Percentiles rank a stretch among this genome's conserved stretches.
Evolutionary conservation across 257 asterid genomes (phyloP).

Genomic region (Catharanthus roseus): DNA sequence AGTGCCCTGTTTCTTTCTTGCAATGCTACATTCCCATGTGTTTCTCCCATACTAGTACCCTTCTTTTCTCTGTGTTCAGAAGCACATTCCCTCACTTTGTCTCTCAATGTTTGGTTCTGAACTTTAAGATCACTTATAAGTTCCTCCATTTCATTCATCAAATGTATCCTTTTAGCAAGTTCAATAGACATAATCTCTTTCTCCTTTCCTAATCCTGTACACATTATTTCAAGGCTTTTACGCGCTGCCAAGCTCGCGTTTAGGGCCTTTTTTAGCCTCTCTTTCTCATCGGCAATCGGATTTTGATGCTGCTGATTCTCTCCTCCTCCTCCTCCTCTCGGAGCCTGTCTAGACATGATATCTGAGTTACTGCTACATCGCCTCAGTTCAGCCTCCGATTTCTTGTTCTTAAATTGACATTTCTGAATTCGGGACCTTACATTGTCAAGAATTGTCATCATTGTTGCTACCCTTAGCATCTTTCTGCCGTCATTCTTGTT

Average conservation of each 20-base stretch:
- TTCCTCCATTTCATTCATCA: constrained; percentile 52
- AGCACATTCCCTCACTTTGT: constrained; percentile 37
- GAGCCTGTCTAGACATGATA: constrained; percentile 19
- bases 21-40: constrained; percentile 28
- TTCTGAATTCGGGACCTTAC: constrained; percentile 51
- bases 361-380: constrained; percentile 46
- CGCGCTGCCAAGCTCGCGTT: constrained; percentile 47
- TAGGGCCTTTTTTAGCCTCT: constrained; percentile 45
- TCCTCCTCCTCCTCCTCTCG: constrained; percentile 6
- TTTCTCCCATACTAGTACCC: constrained; percentile 14
- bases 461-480: constrained; percentile 82
- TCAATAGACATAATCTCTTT: constrained; percentile 70
- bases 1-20: constrained; percentile 44
- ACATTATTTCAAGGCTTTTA: constrained; percentile 61
- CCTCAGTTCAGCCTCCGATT: constrained; percentile 23
- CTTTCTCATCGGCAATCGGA: constrained; percentile 35
- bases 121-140: constrained; percentile 40
- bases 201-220: constrained; percentile 66
- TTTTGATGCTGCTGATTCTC: too few relatives aligned
- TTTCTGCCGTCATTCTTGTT: constrained; percentile 53
- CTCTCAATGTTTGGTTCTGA: constrained; percentile 39
- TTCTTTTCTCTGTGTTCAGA: constrained; percentile 26
- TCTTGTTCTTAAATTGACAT: constrained; percentile 55
- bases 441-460: constrained; percentile 73
- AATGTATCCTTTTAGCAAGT: constrained; percentile 47